Percentiles rank a stretch among this genome's conserved stretches.
Conservation (phyloP, 164 flowering plant species). For the Brasenia schreberi region DNA sequence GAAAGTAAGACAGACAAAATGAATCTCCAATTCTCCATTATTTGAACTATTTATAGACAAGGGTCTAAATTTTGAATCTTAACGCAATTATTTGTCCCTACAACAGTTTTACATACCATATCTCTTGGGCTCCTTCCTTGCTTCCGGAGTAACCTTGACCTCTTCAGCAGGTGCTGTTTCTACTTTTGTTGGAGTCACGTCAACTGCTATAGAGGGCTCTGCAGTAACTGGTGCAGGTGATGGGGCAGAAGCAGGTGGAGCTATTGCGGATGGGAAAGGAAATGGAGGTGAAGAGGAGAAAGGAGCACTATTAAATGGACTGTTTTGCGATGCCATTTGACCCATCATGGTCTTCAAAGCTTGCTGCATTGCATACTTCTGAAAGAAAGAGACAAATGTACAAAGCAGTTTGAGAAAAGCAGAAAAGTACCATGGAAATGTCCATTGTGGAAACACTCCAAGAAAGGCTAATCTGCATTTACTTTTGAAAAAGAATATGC, state of each 20-base stretch:
- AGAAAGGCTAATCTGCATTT: no score
- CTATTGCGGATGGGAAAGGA: constrained; percentile 39
- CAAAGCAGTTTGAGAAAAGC: background rate
- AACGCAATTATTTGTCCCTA: no score
- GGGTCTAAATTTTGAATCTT: no score
- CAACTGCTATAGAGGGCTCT: constrained; percentile 41
- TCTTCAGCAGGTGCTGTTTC: constrained; percentile 32
- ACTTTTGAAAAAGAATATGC: no score
- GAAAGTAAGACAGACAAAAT: no score
- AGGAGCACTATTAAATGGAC: constrained; percentile 33
- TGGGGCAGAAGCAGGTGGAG: constrained; percentile 24
- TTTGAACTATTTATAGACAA: no score
- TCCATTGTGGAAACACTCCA: background rate
- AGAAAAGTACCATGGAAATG: background rate
- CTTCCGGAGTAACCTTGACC: constrained; percentile 23
- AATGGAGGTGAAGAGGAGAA: constrained; percentile 63
- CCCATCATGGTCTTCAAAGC: constrained; percentile 81
- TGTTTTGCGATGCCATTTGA: constrained; percentile 59
- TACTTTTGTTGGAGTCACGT: constrained; percentile 60
- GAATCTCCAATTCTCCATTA: no score
- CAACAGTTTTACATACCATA: constrained; percentile 27
- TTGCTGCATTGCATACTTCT: constrained; percentile 97
- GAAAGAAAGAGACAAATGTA: constrained; percentile 10
- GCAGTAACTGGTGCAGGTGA: constrained; percentile 28
- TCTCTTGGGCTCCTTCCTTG: constrained; percentile 42